phyloP scores from a whole-genome alignment of 2,329 filamentous ascomycete genomes.

The Monosporascus sp. region DNA sequence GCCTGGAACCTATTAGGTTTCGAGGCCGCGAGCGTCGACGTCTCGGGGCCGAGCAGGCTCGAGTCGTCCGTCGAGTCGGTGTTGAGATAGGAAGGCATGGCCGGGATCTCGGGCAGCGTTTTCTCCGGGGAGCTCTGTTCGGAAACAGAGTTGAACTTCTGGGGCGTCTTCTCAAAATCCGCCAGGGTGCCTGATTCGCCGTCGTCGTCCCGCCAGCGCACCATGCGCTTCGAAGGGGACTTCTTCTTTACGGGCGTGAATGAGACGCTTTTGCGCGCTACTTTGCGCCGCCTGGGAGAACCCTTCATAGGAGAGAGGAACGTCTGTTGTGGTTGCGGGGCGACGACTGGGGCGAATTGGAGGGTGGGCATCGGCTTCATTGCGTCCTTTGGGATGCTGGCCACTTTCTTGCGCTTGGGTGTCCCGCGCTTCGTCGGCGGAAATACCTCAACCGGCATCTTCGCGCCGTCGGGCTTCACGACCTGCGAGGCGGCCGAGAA shows the following conservation, averaged over 20 bases:
- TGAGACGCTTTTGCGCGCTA: slow-evolving; percentile 62
- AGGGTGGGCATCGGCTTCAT: slow-evolving; percentile 41
- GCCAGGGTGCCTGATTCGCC: slow-evolving; percentile 76
- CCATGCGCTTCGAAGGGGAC: slow-evolving; percentile 64
- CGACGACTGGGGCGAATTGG: slow-evolving; percentile 29
- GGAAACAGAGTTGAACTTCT: slow-evolving; percentile 57
- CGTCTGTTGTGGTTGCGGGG: slow-evolving; percentile 30
- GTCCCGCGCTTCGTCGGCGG: slow-evolving; percentile 69
- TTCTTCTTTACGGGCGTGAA: slow-evolving; percentile 81
- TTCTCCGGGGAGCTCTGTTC: slow-evolving; percentile 48
- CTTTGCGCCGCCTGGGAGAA: slow-evolving; percentile 78
- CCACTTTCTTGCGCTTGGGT: slow-evolving; percentile 64
- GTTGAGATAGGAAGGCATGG: slow-evolving; percentile 49
- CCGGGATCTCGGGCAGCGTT: slow-evolving; percentile 35
- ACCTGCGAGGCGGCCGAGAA: slow-evolving; percentile 72
- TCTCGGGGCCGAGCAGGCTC: slow-evolving; percentile 50
- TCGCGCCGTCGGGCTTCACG: slow-evolving; percentile 78
- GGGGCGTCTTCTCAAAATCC: slow-evolving; percentile 87
- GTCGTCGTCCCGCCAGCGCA: slow-evolving; percentile 89
- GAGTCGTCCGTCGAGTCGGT: slow-evolving; percentile 50
- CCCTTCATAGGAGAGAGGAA: slow-evolving; percentile 62
- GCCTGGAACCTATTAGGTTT: slow-evolving; percentile 79
- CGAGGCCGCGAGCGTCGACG: slow-evolving; percentile 27
- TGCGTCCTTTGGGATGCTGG: slow-evolving; percentile 28
- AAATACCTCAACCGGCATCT: slow-evolving; percentile 58